Base-by-base conservation (phyloP, 495 filamentous ascomycete species). In the Poronia punctata region DNA sequence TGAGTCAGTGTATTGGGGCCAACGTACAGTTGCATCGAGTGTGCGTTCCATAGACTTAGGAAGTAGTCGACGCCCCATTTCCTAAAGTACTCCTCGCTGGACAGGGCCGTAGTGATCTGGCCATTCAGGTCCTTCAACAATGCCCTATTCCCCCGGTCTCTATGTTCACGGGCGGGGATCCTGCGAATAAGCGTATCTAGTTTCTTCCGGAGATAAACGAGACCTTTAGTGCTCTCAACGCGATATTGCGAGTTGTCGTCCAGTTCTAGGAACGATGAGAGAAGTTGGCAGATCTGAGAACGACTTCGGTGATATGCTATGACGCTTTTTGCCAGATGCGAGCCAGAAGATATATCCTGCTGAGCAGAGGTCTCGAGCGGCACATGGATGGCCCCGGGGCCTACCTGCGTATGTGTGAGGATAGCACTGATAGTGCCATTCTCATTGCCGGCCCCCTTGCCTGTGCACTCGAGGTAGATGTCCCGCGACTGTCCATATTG, bases 401-500 rank as follows among this genome's bases (percentile, higher is more conserved):
- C 28, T 20, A 50, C 39, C 16, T 31, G 60, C 17, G 53, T 48
- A 42, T 64, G 67, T n/a, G 35, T 43, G 14, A 71, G 56, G 8
- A 15, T 36, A 19, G 55, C 65, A 18, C 11, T 37, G 17, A 71
- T 36, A 5, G 22, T 17, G 17, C 39, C 41, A n/a, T 21, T 7
- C 5, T 20, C 17, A 2, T 8, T n/a, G n/a, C n/a, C n/a, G n/a
- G n/a, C n/a, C n/a, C n/a, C n/a, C n/a, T n/a, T n/a, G n/a, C n/a
- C n/a, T n/a, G n/a, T 11, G 15, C 22, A 34, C 21, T 48, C 35
- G 19, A 71, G 56, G 39, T 58, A 66, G 35, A 72, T 60, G 42
- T 71, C 68, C 7, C 66, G 53, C 3, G 67, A 65, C 25, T 72
- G 68, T 41, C 65, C 67, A 38, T 70, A 72, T 46, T 71, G 65